These are phyloP conservation scores for Fraxinus baroniana DNA, from an alignment of 305 asterid genomes.

Conservation along the genomic window DNA sequence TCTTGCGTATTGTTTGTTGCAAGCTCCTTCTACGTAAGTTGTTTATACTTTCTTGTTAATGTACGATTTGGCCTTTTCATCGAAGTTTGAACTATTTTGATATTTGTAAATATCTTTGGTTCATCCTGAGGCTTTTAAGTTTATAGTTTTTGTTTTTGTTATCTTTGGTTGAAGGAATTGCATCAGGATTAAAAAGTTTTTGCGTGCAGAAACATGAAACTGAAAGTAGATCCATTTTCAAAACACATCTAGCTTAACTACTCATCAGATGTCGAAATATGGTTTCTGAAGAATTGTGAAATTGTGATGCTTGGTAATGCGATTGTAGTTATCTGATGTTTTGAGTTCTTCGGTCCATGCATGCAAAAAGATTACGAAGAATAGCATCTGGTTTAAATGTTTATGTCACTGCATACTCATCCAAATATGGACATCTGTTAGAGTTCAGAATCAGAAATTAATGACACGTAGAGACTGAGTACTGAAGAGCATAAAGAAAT, in stretches of 20 bases:
- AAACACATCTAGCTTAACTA: not conserved
- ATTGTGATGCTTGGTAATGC: not conserved
- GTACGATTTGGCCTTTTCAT: not conserved
- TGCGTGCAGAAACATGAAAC: not conserved
- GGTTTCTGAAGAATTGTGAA: not conserved
- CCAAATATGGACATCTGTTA: not conserved
- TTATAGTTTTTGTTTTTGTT: not conserved
- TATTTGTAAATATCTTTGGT: not conserved
- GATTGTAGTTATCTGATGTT: not conserved
- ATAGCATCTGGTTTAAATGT: not conserved
- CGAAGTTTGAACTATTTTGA: not conserved
- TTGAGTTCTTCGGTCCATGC: not conserved
- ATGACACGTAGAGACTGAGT: not conserved
- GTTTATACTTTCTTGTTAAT: not conserved
- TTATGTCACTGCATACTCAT: not conserved
- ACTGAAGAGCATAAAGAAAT: not conserved
- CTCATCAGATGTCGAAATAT: not conserved
- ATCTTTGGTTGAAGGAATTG: not conserved
- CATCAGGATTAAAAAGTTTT: not conserved
- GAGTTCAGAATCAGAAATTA: not conserved
- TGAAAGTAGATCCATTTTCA: not conserved
- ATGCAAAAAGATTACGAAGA: not conserved
- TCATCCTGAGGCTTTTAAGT: not conserved
- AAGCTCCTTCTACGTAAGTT: constrained; percentile 97
- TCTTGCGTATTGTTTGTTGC: constrained; percentile 90